A percentile compares a stretch with the other conserved stretches of the same genome.
Evolutionary conservation across 345 rosid genomes (phyloP).

Genomic region (Brassica napus): Da-Ae NC_063436.1:20917001-20917500

Average conservation of each 20-base stretch:
- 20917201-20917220: constrained; percentile 60
- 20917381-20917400: not conserved
- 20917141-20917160: constrained; percentile 47
- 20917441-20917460: not conserved
- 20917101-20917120: not conserved
- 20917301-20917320: constrained; percentile 48
- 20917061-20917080: not conserved
- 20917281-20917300: constrained; percentile 54
- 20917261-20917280: constrained; percentile 42
- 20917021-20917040: not conserved
- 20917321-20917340: constrained; percentile 50
- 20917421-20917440: not conserved
- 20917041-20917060: not conserved
- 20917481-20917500: not conserved
- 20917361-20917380: not conserved
- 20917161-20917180: constrained; percentile 63
- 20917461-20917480: not conserved
- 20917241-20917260: constrained; percentile 47
- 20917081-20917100: not conserved
- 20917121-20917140: constrained; percentile 56
- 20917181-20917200: constrained; percentile 53
- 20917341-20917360: not conserved
- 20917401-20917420: not conserved
- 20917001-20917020: not conserved
- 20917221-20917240: constrained; percentile 52